A percentile compares a stretch with the other conserved stretches of the same genome.
Conservation (phyloP, 768 basidiomycete species). For the Harrya chromipes region DNA sequence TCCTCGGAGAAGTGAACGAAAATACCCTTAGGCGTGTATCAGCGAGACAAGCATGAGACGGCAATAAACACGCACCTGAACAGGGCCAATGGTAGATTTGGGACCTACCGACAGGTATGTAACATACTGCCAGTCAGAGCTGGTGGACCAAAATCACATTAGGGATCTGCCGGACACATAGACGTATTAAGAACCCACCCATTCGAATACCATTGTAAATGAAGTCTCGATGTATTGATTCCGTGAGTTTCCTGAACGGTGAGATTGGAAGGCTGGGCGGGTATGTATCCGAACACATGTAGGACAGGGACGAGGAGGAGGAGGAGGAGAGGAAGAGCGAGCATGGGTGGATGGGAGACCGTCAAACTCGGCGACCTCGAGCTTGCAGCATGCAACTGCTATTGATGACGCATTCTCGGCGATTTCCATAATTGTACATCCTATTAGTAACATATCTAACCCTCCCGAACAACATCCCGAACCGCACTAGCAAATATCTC, state of each 20-base stretch:
- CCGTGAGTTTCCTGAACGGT: slow-evolving; percentile 50
- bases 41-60: not conserved
- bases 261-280: slow-evolving; percentile 69
- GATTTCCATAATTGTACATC: not conserved
- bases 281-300: slow-evolving; percentile 52
- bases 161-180: slow-evolving; percentile 1
- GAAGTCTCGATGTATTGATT: slow-evolving; percentile 49
- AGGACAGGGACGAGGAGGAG: slow-evolving; percentile 6
- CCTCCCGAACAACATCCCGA: slow-evolving; percentile 58
- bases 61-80: slow-evolving; percentile 43
- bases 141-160: slow-evolving; percentile 23
- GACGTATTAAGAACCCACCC: slow-evolving; percentile 33
- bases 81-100: slow-evolving; percentile 43
- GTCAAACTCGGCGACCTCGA: not conserved
- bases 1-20: slow-evolving; percentile 82
- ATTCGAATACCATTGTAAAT: slow-evolving; percentile 58
- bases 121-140: slow-evolving; percentile 52
- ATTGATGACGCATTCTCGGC: slow-evolving; percentile 3
- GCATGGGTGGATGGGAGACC: slow-evolving; percentile 12
- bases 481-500: slow-evolving; percentile 68
- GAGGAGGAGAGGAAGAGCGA: slow-evolving; percentile 1
- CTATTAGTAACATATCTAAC: slow-evolving; percentile 4
- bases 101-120: slow-evolving; percentile 58
- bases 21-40: slow-evolving; percentile 52
- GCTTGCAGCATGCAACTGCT: not conserved